Evolutionary conservation across 2,329 filamentous ascomycete species (phyloP).

Genomic region (Colletotrichum lentis): DNA sequence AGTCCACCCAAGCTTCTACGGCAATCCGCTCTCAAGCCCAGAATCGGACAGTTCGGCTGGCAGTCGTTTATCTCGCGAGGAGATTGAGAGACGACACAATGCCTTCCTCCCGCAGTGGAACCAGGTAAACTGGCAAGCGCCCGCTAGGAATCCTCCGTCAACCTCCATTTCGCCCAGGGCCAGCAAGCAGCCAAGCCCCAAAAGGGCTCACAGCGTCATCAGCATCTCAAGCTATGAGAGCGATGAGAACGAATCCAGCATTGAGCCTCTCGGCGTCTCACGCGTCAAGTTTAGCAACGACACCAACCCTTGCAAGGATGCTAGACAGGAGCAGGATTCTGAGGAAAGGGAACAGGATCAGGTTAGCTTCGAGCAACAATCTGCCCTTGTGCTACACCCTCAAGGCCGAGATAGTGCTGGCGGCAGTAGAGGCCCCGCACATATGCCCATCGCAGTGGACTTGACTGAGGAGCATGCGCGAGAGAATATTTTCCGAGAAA

Average conservation of each 20-base stretch:
- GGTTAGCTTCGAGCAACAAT: background rate
- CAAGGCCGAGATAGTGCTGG: background rate
- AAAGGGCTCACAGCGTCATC: background rate
- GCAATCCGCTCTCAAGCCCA: no score
- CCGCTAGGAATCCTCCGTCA: background rate
- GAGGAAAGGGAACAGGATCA: background rate
- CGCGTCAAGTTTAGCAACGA: background rate
- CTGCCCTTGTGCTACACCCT: background rate
- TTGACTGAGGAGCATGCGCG: background rate
- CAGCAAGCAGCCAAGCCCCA: background rate
- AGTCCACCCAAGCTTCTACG: background rate
- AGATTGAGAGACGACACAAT: conserved; percentile 4
- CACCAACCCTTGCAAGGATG: background rate
- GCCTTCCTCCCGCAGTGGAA: conserved; percentile 13
- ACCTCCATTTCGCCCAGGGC: conserved; percentile 12
- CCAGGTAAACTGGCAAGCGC: conserved; percentile 11
- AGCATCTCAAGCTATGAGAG: conserved; percentile 8
- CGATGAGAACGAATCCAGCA: conserved; percentile 10
- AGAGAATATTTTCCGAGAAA: background rate
- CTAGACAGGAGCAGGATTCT: background rate
- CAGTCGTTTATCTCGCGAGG: background rate
- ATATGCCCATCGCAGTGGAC: background rate
- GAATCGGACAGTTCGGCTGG: background rate
- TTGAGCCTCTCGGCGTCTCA: conserved; percentile 20
- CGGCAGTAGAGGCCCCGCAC: background rate